A percentile compares a stretch with the other conserved stretches of the same genome.
phyloP scores from a whole-genome alignment of 2,329 filamentous ascomycete genomes.

The Cladorrhinum sp. region DNA sequence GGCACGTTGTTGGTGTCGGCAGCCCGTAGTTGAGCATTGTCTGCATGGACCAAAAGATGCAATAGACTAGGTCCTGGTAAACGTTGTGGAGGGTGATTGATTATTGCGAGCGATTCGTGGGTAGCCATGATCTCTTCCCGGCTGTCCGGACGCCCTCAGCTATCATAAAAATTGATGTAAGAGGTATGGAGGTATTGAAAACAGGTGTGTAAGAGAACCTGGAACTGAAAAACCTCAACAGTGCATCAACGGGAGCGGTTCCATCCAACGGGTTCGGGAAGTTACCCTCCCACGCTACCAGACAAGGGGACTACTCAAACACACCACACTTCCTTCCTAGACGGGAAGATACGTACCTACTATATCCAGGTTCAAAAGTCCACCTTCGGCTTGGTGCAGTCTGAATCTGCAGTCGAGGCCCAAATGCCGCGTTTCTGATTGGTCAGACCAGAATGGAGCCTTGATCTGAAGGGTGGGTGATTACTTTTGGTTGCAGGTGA shows the following conservation, averaged over 20 bases:
- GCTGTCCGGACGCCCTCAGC: no score
- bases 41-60: slow-evolving; percentile 57
- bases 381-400: not conserved
- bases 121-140: not conserved
- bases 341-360: not conserved
- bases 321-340: slow-evolving; percentile 1
- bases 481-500: not conserved
- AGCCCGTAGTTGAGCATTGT: no score
- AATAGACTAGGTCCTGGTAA: slow-evolving; percentile 46
- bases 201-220: no score
- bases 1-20: slow-evolving; percentile 29
- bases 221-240: no score
- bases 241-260: no score
- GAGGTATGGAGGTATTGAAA: not conserved
- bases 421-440: not conserved
- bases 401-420: not conserved
- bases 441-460: not conserved
- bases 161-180: no score
- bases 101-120: slow-evolving; percentile 38
- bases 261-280: no score
- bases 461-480: not conserved
- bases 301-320: not conserved
- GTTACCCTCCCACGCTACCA: not conserved
- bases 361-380: not conserved
- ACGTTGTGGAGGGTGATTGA: slow-evolving; percentile 43